Evolutionary conservation across 1,139 yeast genomes (phyloP).

Genomic region (Kodamaea fungicola): DNA sequence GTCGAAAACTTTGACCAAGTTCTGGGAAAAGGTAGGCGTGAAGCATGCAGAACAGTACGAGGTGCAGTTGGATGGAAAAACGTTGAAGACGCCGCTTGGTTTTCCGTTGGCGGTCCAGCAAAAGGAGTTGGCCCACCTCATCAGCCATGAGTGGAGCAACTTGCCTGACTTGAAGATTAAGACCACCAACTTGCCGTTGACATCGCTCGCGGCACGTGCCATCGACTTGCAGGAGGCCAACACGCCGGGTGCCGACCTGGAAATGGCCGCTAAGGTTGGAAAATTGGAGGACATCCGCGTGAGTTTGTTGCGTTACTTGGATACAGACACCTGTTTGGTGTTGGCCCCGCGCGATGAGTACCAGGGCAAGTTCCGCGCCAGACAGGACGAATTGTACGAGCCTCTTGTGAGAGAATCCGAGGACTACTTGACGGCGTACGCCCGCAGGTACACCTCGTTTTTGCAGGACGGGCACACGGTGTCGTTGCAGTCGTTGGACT

Average conservation of each 20-base stretch:
- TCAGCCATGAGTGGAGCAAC: conserved; percentile 86
- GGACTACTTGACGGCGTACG: conserved; percentile 49
- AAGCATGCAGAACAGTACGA: conserved; percentile 33
- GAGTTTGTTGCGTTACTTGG: conserved; percentile 72
- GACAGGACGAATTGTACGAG: conserved; percentile 70
- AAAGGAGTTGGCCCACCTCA: conserved; percentile 64
- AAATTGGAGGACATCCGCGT: conserved; percentile 51
- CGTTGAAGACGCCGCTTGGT: conserved; percentile 85
- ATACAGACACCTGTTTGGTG: conserved; percentile 88
- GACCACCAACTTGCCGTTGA: conserved; percentile 79
- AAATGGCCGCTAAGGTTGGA: conserved; percentile 58
- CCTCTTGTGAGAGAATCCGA: conserved; percentile 74
- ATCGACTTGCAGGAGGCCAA: conserved; percentile 56
- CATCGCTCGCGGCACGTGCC: conserved; percentile 83
- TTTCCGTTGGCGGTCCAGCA: conserved; percentile 69
- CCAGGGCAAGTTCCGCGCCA: conserved; percentile 73
- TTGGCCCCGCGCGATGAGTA: conserved; percentile 81
- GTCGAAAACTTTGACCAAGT: conserved; percentile 67
- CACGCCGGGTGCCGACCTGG: conserved; percentile 32
- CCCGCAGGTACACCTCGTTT: conserved; percentile 25
- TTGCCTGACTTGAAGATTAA: conserved; percentile 70
- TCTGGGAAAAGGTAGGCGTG: conserved; percentile 80
- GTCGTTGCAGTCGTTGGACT: conserved; percentile 61
- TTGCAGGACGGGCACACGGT: conserved; percentile 25
- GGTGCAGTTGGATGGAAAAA: conserved; percentile 68